A percentile compares a stretch with the other conserved stretches of the same genome.
Evolutionary conservation across 2,329 filamentous ascomycete genomes (phyloP).

Genomic region (Monosporascus sp.): DNA sequence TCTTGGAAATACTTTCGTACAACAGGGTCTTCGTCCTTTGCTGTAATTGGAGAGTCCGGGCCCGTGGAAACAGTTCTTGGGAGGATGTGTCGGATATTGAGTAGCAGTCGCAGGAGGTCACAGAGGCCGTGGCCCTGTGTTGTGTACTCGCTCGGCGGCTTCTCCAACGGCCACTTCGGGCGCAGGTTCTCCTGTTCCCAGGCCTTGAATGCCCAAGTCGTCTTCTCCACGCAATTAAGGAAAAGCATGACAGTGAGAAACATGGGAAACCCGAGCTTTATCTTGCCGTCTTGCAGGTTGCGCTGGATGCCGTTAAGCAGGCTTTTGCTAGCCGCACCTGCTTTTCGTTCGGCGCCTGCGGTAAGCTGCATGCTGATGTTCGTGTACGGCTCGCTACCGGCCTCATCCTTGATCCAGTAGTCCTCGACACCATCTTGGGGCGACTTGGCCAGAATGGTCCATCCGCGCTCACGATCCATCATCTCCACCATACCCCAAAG

Average conservation of each 20-base stretch:
- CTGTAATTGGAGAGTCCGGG: slow-evolving; percentile 43
- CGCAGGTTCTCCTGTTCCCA: slow-evolving; percentile 60
- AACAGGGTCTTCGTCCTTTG: slow-evolving; percentile 40
- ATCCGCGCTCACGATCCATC: slow-evolving; percentile 58
- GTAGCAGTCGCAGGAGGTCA: slow-evolving; percentile 54
- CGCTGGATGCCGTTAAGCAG: slow-evolving; percentile 58
- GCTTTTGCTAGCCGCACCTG: slow-evolving; percentile 52
- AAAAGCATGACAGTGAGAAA: slow-evolving; percentile 59
- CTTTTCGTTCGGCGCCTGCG: slow-evolving; percentile 59
- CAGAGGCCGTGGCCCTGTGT: slow-evolving; percentile 56
- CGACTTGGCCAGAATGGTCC: slow-evolving; percentile 49
- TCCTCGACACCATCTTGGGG: slow-evolving; percentile 35
- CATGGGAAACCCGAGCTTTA: slow-evolving; percentile 54
- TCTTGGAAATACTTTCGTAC: slow-evolving; percentile 49
- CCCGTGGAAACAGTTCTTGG: slow-evolving; percentile 45
- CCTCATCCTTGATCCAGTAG: slow-evolving; percentile 46
- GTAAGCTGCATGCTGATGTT: slow-evolving; percentile 61
- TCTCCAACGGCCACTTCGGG: slow-evolving; percentile 56
- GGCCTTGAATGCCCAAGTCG: slow-evolving; percentile 63
- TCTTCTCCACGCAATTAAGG: slow-evolving; percentile 62
- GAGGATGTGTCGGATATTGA: slow-evolving; percentile 55
- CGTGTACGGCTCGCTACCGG: slow-evolving; percentile 52
- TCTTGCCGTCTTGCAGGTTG: slow-evolving; percentile 55
- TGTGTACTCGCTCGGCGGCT: slow-evolving; percentile 50
- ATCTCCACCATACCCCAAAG: slow-evolving; percentile 62